Evolutionary conservation across 768 basidiomycete genomes (phyloP), one percentile per base, ranked within the genome.

Genomic region (Tulasnella sp.): DNA sequence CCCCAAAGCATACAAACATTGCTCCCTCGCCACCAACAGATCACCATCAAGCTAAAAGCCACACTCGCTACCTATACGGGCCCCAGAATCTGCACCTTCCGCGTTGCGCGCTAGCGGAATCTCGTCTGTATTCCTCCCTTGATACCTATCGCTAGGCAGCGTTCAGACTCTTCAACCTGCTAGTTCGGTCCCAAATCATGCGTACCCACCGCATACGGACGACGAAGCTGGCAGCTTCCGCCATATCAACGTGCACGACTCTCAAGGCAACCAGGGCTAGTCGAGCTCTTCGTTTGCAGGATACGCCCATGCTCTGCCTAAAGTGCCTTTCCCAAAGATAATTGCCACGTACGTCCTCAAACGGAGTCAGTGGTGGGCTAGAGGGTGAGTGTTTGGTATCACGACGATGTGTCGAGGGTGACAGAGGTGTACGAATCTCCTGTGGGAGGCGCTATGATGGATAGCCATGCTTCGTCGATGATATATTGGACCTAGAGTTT

Each of bases 281-380:
- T 72, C 72, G 28, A 24, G 50, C 50, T 72, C 72, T 42, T 72
- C 72, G 72, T 72, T 72, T 18, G 72, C 72, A 3, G 72, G 72
- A 34, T 72, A 72, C 28, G 72, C 34, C 41, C 72, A 28, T 16
- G 34, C 72, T 20, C 28, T 34, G 28, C 41, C 34, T 18, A 72
- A 72, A 24, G 72, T 16, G 18, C 72, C 34, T 3, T 72, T 16
- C 7, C 72, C 28, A 42, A 34, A 42, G 72, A 34, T 72, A 42
- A 34, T 72, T 34, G 72, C 28, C 41, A n/a, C n/a, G 72, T 24
- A 37, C 72, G 34, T 72, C 72, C 12, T 54, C 50, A 6, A n/a
- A 3, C 50, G 72, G 72, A 4, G 72, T 20, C 20, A 72, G 4
- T 18, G 41, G 34, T 18, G 22, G 24, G 18, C 34, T 4, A 12